Percentiles rank a stretch among this genome's conserved stretches.
Conservation (phyloP, 371 early-diverging fungal species). For the Nosema muscidifuracis region DNA sequence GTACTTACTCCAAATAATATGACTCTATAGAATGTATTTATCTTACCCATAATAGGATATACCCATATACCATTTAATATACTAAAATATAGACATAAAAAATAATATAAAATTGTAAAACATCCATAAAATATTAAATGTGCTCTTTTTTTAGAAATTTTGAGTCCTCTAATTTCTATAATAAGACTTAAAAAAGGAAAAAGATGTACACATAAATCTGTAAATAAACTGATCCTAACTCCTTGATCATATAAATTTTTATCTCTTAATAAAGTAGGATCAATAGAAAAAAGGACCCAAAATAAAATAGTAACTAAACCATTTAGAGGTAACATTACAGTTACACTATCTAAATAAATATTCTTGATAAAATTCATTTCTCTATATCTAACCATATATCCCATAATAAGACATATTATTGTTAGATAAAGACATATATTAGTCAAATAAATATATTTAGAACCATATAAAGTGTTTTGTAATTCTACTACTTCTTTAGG, state of each 20-base stretch:
- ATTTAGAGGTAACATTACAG: slow-evolving; percentile 19
- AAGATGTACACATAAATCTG: slow-evolving; percentile 23
- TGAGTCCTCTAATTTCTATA: background rate
- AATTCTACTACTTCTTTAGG: slow-evolving; percentile 9
- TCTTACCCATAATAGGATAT: slow-evolving; percentile 20
- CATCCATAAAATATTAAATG: slow-evolving; percentile 8
- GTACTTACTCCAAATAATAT: background rate
- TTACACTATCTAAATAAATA: slow-evolving; percentile 9
- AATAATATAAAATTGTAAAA: slow-evolving; percentile 5
- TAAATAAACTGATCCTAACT: slow-evolving; percentile 11
- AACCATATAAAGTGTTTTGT: slow-evolving; percentile 1
- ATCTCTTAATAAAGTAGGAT: slow-evolving; percentile 21
- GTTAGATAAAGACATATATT: slow-evolving; percentile 23
- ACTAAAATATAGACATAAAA: slow-evolving; percentile 1
- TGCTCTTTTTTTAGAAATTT: background rate
- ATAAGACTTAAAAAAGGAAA: slow-evolving; percentile 21
- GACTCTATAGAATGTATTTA: background rate
- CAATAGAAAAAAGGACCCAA: slow-evolving; percentile 19
- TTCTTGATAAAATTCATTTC: background rate
- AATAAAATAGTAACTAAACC: slow-evolving; percentile 23
- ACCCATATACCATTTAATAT: slow-evolving; percentile 18
- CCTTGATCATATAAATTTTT: slow-evolving; percentile 3
- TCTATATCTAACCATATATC: slow-evolving; percentile 8
- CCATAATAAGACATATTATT: slow-evolving; percentile 14
- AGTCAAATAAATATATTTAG: slow-evolving; percentile 26